Conservation (phyloP, 768 basidiomycete genomes). For the Hypholoma sublateritium region DNA sequence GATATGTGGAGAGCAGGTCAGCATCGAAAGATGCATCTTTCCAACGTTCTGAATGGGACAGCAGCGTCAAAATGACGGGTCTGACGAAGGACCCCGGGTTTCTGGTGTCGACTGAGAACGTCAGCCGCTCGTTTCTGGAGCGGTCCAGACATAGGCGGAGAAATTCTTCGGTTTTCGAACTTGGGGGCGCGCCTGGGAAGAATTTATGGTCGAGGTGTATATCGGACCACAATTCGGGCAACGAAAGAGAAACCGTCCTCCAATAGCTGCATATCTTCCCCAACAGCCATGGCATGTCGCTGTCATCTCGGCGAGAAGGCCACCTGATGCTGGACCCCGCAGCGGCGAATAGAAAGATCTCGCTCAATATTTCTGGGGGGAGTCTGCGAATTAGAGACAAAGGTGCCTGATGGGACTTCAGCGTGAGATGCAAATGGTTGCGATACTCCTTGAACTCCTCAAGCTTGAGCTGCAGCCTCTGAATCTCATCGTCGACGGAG, state of each 20-base stretch:
- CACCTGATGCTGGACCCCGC: conserved; percentile 13
- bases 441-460: conserved; percentile 12
- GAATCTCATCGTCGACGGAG: conserved; percentile 15
- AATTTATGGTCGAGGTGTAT: conserved; percentile 15
- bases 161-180: conserved; percentile 9
- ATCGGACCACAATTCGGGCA: conserved; percentile 23
- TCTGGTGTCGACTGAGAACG: conserved; percentile 15
- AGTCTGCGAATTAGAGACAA: conserved; percentile 22
- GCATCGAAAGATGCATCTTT: conserved; percentile 14
- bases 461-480: conserved; percentile 9
- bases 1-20: conserved; percentile 12
- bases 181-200: conserved; percentile 1
- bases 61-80: conserved; percentile 10
- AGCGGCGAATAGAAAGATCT: conserved; percentile 22
- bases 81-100: background rate
- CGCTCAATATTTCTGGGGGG: conserved; percentile 23
- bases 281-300: conserved; percentile 20
- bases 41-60: conserved; percentile 21
- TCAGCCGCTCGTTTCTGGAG: conserved; percentile 17
- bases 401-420: conserved; percentile 14
- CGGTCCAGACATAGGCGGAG: conserved; percentile 20
- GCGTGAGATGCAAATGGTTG: conserved; percentile 1
- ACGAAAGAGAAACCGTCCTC: conserved; percentile 20
- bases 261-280: conserved; percentile 27
- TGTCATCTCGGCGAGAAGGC: conserved; percentile 6